Conservation (phyloP, 345 rosid species). For the Salix koriyanagi region DNA sequence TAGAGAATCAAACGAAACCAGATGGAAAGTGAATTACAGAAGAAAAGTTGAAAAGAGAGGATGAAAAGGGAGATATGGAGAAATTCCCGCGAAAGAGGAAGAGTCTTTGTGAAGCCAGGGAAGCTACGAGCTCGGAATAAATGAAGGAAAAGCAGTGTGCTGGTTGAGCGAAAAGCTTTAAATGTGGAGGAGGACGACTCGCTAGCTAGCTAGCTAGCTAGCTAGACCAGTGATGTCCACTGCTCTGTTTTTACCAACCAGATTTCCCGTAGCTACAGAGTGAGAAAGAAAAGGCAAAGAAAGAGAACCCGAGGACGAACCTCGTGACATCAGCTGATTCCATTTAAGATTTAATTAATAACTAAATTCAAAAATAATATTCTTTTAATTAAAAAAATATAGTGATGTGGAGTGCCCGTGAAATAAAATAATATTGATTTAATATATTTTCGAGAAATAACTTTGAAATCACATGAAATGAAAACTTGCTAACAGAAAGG, state of each 20-base stretch:
- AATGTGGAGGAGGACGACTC: constrained; percentile 5
- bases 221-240: constrained; percentile 8
- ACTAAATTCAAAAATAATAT: background rate
- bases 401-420: no score
- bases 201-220: no score
- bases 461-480: no score
- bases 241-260: constrained; percentile 20
- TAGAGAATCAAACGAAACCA: constrained; percentile 40
- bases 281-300: constrained; percentile 10
- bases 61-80: constrained; percentile 4
- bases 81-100: background rate
- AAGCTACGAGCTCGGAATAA: background rate
- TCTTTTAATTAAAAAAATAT: no score
- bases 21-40: constrained; percentile 26
- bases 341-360: background rate
- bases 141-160: background rate
- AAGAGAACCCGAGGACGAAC: constrained; percentile 70
- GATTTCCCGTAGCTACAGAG: background rate
- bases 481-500: no score
- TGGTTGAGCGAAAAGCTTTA: constrained; percentile 7
- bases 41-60: background rate
- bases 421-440: no score
- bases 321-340: constrained; percentile 45
- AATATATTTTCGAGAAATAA: no score
- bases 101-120: constrained; percentile 2